phyloP scores from a whole-genome alignment of 139 green algal species.

The Tetraselmis striata region DNA sequence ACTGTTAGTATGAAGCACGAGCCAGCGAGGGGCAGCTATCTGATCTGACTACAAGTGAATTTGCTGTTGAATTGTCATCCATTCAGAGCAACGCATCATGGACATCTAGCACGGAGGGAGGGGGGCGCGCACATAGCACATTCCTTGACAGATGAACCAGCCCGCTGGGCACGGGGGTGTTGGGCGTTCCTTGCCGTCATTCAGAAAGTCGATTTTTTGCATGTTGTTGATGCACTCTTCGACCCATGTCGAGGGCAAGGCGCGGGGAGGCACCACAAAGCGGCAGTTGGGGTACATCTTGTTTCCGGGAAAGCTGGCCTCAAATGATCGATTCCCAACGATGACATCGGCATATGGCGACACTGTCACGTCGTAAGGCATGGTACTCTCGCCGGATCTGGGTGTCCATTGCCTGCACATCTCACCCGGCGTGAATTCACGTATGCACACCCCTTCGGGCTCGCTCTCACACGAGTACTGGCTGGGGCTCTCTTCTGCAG shows the following conservation, averaged over 20 bases:
- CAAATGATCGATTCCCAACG: background rate
- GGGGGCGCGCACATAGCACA: background rate
- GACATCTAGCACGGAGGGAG: background rate
- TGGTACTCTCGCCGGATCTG: background rate
- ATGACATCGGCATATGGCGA: background rate
- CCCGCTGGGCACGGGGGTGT: background rate
- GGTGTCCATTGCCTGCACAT: background rate
- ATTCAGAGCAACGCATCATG: too few species aligned
- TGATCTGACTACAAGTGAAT: too few species aligned
- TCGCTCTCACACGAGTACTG: background rate
- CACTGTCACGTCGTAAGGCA: background rate
- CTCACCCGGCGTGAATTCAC: background rate
- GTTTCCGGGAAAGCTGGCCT: background rate
- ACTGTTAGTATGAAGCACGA: too few species aligned
- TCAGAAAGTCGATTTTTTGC: background rate
- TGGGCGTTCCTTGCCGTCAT: background rate
- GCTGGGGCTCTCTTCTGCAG: background rate
- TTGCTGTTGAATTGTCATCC: too few species aligned
- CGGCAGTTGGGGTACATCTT: background rate
- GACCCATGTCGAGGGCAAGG: background rate
- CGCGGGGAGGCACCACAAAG: background rate
- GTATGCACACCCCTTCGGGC: background rate
- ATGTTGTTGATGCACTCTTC: background rate
- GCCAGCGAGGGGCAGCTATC: too few species aligned
- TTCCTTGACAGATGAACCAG: background rate